phyloP scores from a whole-genome alignment of 768 basidiomycete genomes.

The Tylopilus cervinicoccineus region DNA sequence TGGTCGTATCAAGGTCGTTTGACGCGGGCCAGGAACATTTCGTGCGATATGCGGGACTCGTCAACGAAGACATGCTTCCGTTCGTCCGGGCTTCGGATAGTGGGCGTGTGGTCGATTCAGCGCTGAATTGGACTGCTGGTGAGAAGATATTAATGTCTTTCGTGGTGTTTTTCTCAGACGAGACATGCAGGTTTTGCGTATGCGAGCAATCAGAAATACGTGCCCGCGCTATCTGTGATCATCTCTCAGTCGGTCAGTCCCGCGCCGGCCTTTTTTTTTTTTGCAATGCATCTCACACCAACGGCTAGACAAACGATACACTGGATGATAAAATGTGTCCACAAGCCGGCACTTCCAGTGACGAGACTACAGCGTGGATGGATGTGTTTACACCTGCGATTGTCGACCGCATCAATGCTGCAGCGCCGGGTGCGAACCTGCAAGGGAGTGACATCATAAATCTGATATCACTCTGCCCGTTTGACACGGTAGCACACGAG shows the following conservation, averaged over 20 bases:
- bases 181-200: constrained; percentile 37
- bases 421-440: constrained; percentile 61
- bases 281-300: neutral
- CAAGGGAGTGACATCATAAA: constrained; percentile 47
- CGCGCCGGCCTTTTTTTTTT: neutral
- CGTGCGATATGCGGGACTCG: constrained; percentile 46
- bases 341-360: constrained; percentile 39
- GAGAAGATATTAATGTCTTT: neutral
- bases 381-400: constrained; percentile 50
- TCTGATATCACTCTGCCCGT: constrained; percentile 70
- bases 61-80: constrained; percentile 43
- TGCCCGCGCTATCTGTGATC: constrained; percentile 50
- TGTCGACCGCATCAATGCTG: constrained; percentile 50
- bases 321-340: constrained; percentile 66
- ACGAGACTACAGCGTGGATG: constrained; percentile 47
- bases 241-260: constrained; percentile 48
- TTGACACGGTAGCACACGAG: constrained; percentile 57
- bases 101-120: constrained; percentile 57
- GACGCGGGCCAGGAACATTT: constrained; percentile 49
- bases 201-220: constrained; percentile 43
- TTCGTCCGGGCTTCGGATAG: constrained; percentile 47
- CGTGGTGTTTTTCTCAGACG: neutral
- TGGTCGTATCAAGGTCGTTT: constrained; percentile 34
- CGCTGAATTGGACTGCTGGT: constrained; percentile 67
- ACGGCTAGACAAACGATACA: constrained; percentile 51